Percentiles rank a stretch among this genome's conserved stretches.
Evolutionary conservation across 2,329 filamentous ascomycete genomes (phyloP).

Genomic region (Phialophora macrospora): DNA sequence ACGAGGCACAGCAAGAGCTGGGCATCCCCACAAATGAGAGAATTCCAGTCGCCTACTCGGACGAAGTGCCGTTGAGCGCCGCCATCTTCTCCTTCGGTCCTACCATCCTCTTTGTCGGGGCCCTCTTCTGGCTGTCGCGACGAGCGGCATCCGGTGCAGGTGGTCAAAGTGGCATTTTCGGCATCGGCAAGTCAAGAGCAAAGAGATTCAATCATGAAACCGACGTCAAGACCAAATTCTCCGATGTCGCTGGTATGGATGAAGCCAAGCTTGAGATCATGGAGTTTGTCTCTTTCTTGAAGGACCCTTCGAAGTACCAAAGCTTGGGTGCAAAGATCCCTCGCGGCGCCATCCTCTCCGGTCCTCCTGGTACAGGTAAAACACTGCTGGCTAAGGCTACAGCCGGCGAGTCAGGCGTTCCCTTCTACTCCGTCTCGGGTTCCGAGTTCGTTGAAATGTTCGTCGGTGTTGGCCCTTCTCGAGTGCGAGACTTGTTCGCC

Average conservation of each 20-base stretch:
- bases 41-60: constrained; percentile 87
- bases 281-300: constrained; percentile 98
- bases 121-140: constrained; percentile 77
- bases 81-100: constrained; percentile 82
- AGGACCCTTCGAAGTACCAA: constrained; percentile 90
- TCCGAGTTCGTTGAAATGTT: constrained; percentile 99
- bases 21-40: constrained; percentile 84
- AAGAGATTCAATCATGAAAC: constrained; percentile 98
- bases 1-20: constrained; percentile 85
- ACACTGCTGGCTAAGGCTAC: constrained; percentile 96
- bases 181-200: constrained; percentile 92
- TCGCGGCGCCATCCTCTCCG: constrained; percentile 91
- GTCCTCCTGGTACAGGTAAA: constrained; percentile 98
- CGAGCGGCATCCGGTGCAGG: constrained; percentile 72
- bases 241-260: constrained; percentile 96
- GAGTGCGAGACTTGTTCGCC: constrained; percentile 91
- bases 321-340: constrained; percentile 97
- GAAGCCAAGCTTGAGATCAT: constrained; percentile 98
- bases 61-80: constrained; percentile 73
- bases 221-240: constrained; percentile 94
- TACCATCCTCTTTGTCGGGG: constrained; percentile 81
- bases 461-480: constrained; percentile 93
- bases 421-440: constrained; percentile 97
- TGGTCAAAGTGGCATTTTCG: constrained; percentile 80
- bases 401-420: constrained; percentile 92